Percentiles rank a stretch among this genome's conserved stretches.
Evolutionary conservation across 192 early-diverging fungal genomes (phyloP).

Genomic region (Backusella sp.): DNA sequence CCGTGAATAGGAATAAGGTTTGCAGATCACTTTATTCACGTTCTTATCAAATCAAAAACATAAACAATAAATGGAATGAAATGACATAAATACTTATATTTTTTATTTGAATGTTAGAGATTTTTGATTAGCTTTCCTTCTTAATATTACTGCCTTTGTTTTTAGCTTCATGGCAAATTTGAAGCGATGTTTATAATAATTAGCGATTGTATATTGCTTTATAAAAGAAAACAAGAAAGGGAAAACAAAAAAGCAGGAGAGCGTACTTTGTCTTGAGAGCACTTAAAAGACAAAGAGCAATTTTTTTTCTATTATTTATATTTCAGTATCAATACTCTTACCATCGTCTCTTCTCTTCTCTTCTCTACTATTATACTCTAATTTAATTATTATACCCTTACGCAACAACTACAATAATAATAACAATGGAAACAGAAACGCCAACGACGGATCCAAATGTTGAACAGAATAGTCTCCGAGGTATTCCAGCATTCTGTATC

Average conservation of each 20-base stretch:
- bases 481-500: conserved; percentile 20
- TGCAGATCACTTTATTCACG: background rate
- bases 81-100: background rate
- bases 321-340: background rate
- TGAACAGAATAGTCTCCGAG: background rate
- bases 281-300: background rate
- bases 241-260: background rate
- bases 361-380: background rate
- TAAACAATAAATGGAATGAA: background rate
- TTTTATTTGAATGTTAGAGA: background rate
- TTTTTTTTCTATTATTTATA: background rate
- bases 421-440: background rate
- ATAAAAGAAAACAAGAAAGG: background rate
- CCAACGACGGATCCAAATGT: background rate
- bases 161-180: background rate
- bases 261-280: background rate
- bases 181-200: background rate
- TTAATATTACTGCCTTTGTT: background rate
- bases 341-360: background rate
- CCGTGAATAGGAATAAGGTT: background rate
- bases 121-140: background rate
- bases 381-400: background rate
- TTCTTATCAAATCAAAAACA: background rate
- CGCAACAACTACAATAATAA: too few relatives aligned
- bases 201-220: background rate